Base-by-base conservation (phyloP, 345 rosid genomes). In the Erodium maritimum region DNA sequence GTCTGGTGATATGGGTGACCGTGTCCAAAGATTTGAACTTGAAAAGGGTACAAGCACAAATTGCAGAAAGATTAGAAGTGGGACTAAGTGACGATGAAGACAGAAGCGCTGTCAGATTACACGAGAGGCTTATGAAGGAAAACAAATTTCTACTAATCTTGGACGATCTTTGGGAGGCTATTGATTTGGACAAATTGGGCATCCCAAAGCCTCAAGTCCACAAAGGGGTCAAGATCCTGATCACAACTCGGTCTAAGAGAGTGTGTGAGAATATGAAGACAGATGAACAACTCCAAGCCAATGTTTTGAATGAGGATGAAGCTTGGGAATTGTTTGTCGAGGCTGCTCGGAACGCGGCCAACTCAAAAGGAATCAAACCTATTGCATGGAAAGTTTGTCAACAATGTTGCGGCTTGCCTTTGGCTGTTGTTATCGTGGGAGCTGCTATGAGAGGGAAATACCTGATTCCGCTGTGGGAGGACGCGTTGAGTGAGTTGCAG, bases 401-500 rank as follows among this genome's bases (percentile, higher is more conserved):
- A 22, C 78, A 67, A 63, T 82, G 87, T 21, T 63, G 71, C 13
- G 75, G 78, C 13, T 69, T 82, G 66, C 84, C 87, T 4, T 67
- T 79, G 61, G 87, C 84, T 20, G 63, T 82, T 56, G 56, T 71
- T n/a, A 75, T 77, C 0, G 63, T 77, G 52, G 82, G 76, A 21
- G 64, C 59, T 61, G 67, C 80, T 3, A 64, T 72, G 83, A 73
- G 75, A 25, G 66, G 67, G 7, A 68, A 72, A 67, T 61, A 25
- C 50, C 48, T 9, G 55, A 45, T 29, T 17, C 22, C 59, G 60
- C 58, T 70, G 54, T 82, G 87, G 87, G 57, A 65, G 34, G 64
- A 71, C 60, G 81, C 75, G 42, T 34, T 75, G 23, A 42, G 45
- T 20, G 68, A 79, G 52, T 58, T 79, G 61, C 73, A 34, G 42